Evolutionary conservation across 768 basidiomycete genomes (phyloP), one percentile per base, ranked within the genome.

Genomic region (Panaeolus cyanescens): DNA sequence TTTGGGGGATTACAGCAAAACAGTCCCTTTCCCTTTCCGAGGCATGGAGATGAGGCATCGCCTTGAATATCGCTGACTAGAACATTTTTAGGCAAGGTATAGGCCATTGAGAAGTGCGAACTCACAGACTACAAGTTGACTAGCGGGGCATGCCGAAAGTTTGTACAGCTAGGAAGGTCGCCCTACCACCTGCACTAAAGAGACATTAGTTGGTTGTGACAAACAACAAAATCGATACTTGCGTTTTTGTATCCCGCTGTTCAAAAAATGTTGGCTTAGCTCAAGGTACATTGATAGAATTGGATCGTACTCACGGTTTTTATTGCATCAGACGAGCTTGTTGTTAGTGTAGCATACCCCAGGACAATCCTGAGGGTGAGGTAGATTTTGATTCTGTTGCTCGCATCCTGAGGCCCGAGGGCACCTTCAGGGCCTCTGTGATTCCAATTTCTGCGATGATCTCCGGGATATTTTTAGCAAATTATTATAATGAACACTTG

Each of bases 61-160:
- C 67, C 68, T 56, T 67, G 66, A 22, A 69, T 64, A 39, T 67
- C 68, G 25, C 63, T 69, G 13, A 65, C 67, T 62, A 65, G 40
- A 56, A 37, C 31, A 58, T 40, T 10, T 28, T 6, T 25, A 55
- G 31, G 19, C 36, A 22, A 37, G 40, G 17, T 59, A 15, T 36
- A 9, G 17, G 34, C 17, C 34, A 17, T 34, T 34, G 34, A 34
- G 34, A 34, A 34, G 34, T 34, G 34, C 12, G 36, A 54, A 32
- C 66, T 64, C 25, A 69, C 68, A 69, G 31, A 69, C 55, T 30
- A 66, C 67, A 17, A 67, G 39, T 33, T 62, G 65, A 30, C 65
- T 56, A 31, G 64, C 55, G 13, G 54, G 55, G 60, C 68, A 69
- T 19, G 59, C 66, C 36, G 56, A n/a, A n/a, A 25, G 50, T 69